phyloP scores from a whole-genome alignment of 768 basidiomycete genomes.

The Porphyrellus cyaneotinctus region DNA sequence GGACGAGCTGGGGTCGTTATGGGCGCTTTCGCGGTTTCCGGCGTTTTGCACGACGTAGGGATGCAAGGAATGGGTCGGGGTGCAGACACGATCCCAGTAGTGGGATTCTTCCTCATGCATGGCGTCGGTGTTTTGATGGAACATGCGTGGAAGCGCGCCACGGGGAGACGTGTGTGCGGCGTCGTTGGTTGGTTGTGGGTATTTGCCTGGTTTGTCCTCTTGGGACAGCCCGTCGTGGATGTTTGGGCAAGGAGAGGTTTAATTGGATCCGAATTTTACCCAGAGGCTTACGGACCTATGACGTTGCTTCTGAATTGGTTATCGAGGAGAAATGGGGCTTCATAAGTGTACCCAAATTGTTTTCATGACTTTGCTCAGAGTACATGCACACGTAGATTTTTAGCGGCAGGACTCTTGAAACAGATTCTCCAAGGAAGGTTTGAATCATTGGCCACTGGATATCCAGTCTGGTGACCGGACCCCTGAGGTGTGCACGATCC shows the following conservation, averaged over 20 bases:
- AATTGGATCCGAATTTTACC: constrained; percentile 11
- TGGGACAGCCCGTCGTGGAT: constrained; percentile 48
- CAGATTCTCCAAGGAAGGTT: too few relatives aligned
- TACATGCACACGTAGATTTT: too few relatives aligned
- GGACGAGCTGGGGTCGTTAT: constrained; percentile 50
- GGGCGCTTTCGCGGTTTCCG: constrained; percentile 59
- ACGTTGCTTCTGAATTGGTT: constrained; percentile 14
- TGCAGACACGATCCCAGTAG: constrained; percentile 38
- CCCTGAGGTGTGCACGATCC: too few relatives aligned
- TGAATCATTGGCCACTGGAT: too few relatives aligned
- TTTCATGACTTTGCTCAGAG: not conserved
- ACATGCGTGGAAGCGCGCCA: constrained; percentile 38
- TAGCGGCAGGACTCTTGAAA: too few relatives aligned
- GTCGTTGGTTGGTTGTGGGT: constrained; percentile 51
- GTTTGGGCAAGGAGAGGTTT: constrained; percentile 29
- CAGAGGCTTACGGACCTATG: constrained; percentile 19
- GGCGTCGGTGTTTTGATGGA: constrained; percentile 53
- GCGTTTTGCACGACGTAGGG: constrained; percentile 54
- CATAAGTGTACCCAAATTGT: not conserved
- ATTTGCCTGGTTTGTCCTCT: constrained; percentile 41
- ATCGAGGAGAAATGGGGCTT: not conserved
- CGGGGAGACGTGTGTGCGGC: constrained; percentile 48
- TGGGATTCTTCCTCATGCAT: constrained; percentile 55
- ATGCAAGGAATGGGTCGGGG: constrained; percentile 57
- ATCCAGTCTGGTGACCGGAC: too few relatives aligned